Evolutionary conservation across 2,329 filamentous ascomycete species (phyloP), one percentile per base, ranked within the genome.

Genomic region (Phaeosphaeria sp.): DNA sequence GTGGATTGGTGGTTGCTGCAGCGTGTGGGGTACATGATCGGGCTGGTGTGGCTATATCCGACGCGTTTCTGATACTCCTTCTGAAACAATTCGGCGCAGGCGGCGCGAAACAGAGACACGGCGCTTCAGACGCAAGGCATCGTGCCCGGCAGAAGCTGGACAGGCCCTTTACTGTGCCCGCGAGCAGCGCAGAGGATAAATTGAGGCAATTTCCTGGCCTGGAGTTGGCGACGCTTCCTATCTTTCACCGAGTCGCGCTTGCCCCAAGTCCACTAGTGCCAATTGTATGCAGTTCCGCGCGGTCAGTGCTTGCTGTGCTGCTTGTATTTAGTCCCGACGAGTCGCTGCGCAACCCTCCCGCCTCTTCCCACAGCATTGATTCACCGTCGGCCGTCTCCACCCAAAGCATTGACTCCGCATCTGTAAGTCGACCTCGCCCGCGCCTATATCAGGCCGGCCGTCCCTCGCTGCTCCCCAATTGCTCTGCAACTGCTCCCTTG

Each of bases 201-300:
- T 61, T 66, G 55, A 25, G 39, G 59, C 56, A 60, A 67, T 69
- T 66, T 64, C 60, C 58, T 48, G 51, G 50, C 33, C 25, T 24
- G 22, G 24, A 33, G 25, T 42, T 27, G 46, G 42, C 18, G 33
- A 17, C 33, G 52, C 54, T 60, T 54, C 67, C 64, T 68, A 69
- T 68, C 67, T n/a, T 64, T 49, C 45, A 56, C 54, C 17, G 36
- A 36, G 44, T 43, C 20, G 52, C 52, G 25, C 46, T 55, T 49
- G 52, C 52, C 46, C 8, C 1, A 4, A 22, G 3, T 18, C 17
- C 24, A 8, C 45, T 55, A 55, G 52, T 49, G 58, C 49, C 51
- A 57, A 52, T 48, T 59, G 62, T 61, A 56, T 55, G 53, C 54
- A 66, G 61, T 64, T 55, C 53, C 36, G 54, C 43, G 46, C 58